Base-by-base conservation (phyloP, 2,329 filamentous ascomycete species). In the Diplocarpon rosae region DNA sequence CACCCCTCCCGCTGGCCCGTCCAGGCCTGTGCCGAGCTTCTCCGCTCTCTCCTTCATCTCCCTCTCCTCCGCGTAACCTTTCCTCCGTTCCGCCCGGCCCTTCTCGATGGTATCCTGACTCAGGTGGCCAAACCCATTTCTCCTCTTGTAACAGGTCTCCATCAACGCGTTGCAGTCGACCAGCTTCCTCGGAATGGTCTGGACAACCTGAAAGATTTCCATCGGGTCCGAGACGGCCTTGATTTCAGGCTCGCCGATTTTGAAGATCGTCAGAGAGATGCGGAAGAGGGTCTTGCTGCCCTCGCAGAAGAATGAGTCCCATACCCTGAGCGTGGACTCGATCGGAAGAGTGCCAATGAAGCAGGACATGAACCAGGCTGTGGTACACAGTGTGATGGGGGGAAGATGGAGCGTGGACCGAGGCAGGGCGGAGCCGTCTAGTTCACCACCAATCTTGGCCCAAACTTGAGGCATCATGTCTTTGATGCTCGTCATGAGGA, bases 291-390 rank as follows among this genome's bases (percentile, higher is more conserved):
- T 95, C 63, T 92, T 93, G 39, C 84, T 88, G 3, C 90, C 90
- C 64, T 96, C 90, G 63, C 93, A 95, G 63, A 95, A 94, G 60
- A 96, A 89, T 1, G 87, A 78, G 56, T 96, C 90, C 90, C 90
- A 96, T 1, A 95, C 86, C 7, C 90, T 83, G 14, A 95, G 73
- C 0, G 89, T 90, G 14, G 83, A 87, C 66, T 96, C 90, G 50
- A 94, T 88, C 1, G 90, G 90, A 14, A 96, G 69, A 0, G 86
- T 94, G 42, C 89, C 88, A 49, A 95, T 92, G 63, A 92, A 95
- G 56, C 92, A 85, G 39, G 85, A 93, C 90, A 96, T 95, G 64
- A 96, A 93, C 90, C 90, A 96, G 3, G 89, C 85, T 9, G 89
- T 95, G 64, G 92, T 87, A 55, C 88, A 93, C 5, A 96, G 73